phyloP scores from a whole-genome alignment of 805 yeast species.

The Nakazawaea holstii region DNA sequence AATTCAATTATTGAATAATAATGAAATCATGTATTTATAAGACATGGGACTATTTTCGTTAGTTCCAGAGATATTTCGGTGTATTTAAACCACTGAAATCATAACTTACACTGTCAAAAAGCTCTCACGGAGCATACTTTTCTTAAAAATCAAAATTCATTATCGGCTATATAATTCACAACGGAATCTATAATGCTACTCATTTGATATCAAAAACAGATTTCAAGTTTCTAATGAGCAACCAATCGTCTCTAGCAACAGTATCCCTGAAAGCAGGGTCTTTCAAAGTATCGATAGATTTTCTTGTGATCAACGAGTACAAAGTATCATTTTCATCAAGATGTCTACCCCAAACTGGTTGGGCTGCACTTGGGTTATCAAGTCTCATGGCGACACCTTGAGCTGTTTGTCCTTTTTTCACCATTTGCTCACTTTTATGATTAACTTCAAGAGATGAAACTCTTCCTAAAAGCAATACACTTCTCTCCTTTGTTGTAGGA shows the following conservation, averaged over 20 bases:
- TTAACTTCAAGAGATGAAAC: slow-evolving; percentile 94
- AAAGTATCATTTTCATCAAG: slow-evolving; percentile 88
- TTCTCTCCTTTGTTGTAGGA: slow-evolving; percentile 74
- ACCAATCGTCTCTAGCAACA: slow-evolving; percentile 95
- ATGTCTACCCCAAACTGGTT: slow-evolving; percentile 99
- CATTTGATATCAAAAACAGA: slow-evolving; percentile 79
- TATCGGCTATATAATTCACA: too few relatives aligned
- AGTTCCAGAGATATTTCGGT: too few relatives aligned
- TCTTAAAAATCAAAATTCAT: neutral
- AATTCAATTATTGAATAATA: too few relatives aligned
- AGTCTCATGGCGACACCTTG: slow-evolving; percentile 99
- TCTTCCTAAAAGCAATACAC: slow-evolving; percentile 72
- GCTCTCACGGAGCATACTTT: too few relatives aligned
- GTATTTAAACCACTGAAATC: too few relatives aligned
- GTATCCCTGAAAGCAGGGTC: slow-evolving; percentile 96
- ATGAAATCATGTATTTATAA: too few relatives aligned
- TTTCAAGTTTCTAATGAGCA: slow-evolving; percentile 82
- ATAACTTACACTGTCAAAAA: too few relatives aligned
- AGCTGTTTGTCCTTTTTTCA: slow-evolving; percentile 90
- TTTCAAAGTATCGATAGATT: slow-evolving; percentile 92
- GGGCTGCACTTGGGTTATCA: slow-evolving; percentile 86
- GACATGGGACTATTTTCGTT: too few relatives aligned
- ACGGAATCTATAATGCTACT: neutral
- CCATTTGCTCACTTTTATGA: slow-evolving; percentile 74
- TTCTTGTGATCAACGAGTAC: slow-evolving; percentile 87